phyloP scores from a whole-genome alignment of 2,329 filamentous ascomycete species.

The Penicillium sp. region DNA sequence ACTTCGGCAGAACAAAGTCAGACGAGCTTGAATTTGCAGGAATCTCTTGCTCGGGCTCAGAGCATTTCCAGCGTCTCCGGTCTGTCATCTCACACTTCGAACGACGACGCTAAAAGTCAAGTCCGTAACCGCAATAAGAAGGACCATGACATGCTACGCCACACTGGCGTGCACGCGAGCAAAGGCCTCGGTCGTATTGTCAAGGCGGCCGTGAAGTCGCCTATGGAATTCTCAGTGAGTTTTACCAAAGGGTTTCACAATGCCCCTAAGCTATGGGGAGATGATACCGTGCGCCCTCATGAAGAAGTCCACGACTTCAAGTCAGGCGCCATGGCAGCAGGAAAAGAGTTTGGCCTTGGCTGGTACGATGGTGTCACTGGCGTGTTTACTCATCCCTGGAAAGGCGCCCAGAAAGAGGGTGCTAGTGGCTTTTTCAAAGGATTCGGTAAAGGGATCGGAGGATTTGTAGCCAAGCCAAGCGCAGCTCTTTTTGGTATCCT shows the following conservation, averaged over 20 bases:
- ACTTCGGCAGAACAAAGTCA: too few species aligned
- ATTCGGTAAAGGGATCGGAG: slow-evolving; percentile 77
- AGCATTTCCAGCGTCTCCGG: not conserved
- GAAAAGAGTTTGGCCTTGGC: slow-evolving; percentile 65
- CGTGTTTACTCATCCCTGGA: slow-evolving; percentile 70
- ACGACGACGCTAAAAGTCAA: not conserved
- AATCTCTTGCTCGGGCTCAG: not conserved
- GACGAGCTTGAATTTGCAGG: slow-evolving; percentile 1
- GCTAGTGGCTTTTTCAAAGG: slow-evolving; percentile 68
- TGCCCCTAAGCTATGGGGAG: slow-evolving; percentile 77
- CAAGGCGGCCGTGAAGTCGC: not conserved
- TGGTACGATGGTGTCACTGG: slow-evolving; percentile 79
- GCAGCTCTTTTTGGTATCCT: slow-evolving; percentile 58
- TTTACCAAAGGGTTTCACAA: slow-evolving; percentile 86
- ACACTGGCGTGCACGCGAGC: not conserved
- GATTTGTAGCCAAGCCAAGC: slow-evolving; percentile 72
- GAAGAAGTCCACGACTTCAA: slow-evolving; percentile 1
- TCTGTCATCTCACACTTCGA: not conserved
- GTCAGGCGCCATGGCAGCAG: not conserved
- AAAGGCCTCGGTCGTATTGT: slow-evolving; percentile 5
- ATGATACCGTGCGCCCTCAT: slow-evolving; percentile 63
- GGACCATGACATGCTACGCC: slow-evolving; percentile 2
- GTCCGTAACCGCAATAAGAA: not conserved
- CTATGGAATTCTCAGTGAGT: slow-evolving; percentile 46
- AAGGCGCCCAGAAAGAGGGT: slow-evolving; percentile 64